These are phyloP conservation scores for Pseudocercospora cruenta DNA, from an alignment of 2,329 filamentous ascomycete genomes.

Conservation along the genomic window DNA sequence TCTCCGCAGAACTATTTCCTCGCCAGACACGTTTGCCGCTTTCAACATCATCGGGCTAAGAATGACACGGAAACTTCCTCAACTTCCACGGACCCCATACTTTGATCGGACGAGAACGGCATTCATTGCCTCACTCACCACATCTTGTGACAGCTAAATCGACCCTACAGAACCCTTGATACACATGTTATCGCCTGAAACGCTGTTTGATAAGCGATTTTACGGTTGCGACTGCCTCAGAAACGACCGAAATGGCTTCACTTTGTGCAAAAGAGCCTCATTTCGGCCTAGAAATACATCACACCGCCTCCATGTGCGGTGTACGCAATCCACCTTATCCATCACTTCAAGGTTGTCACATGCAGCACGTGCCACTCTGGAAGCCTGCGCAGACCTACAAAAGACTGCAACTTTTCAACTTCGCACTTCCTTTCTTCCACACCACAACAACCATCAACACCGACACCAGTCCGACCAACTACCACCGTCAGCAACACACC, in stretches of 20 bases:
- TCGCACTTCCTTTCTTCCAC: neutral
- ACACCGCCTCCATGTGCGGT: neutral
- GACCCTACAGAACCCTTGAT: neutral
- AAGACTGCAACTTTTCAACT: neutral
- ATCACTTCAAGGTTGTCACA: neutral
- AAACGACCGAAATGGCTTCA: neutral
- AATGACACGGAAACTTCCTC: neutral
- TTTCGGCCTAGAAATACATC: neutral
- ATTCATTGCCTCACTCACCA: neutral
- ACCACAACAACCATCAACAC: neutral
- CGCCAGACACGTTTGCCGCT: neutral
- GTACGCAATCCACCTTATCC: neutral
- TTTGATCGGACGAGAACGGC: neutral
- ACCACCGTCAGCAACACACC: neutral
- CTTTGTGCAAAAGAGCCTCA: neutral
- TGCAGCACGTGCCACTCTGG: neutral
- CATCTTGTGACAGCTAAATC: neutral
- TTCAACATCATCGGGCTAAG: neutral
- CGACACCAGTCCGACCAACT: neutral
- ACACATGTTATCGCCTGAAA: neutral
- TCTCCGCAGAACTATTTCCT: too few relatives aligned
- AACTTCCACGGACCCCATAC: neutral
- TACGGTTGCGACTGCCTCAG: neutral
- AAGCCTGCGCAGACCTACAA: neutral
- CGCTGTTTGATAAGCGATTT: neutral